These are phyloP conservation scores for Phytophthora fragariaefolia DNA, from an alignment of 352 stramenopile genomes.

Conservation along the genomic window DNA sequence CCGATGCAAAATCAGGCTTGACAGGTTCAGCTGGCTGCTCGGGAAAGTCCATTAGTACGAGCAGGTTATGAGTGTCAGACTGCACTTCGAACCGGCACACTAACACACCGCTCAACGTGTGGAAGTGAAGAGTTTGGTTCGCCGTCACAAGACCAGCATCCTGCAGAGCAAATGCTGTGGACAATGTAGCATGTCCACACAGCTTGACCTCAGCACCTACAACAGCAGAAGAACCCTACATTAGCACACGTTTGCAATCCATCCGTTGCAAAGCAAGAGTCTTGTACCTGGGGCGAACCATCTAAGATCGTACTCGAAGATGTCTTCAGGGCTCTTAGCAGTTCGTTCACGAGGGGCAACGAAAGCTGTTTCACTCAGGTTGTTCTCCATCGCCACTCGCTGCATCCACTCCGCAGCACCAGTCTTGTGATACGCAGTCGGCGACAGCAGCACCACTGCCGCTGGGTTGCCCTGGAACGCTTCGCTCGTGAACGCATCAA, in stretches of 20 bases:
- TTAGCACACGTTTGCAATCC: no score
- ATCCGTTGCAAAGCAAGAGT: no score
- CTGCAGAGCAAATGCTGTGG: slow-evolving; percentile 82
- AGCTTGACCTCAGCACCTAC: slow-evolving; percentile 80
- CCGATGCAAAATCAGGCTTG: slow-evolving; percentile 7
- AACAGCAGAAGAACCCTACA: no score
- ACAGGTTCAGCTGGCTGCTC: slow-evolving; percentile 20
- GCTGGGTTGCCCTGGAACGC: slow-evolving; percentile 91
- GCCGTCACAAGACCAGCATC: slow-evolving; percentile 49
- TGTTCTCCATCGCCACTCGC: slow-evolving; percentile 91
- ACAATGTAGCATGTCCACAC: slow-evolving; percentile 93
- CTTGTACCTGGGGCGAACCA: slow-evolving; percentile 69
- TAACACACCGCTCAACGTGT: slow-evolving; percentile 69
- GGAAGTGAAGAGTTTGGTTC: slow-evolving; percentile 63
- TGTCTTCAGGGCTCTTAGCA: neutral
- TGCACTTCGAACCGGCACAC: slow-evolving; percentile 39
- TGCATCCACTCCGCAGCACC: slow-evolving; percentile 58
- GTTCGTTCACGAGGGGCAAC: slow-evolving; percentile 41
- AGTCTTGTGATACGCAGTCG: slow-evolving; percentile 38
- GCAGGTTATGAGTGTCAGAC: slow-evolving; percentile 28
- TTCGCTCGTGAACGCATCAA: slow-evolving; percentile 74
- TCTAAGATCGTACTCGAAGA: slow-evolving; percentile 54
- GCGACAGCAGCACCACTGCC: slow-evolving; percentile 80
- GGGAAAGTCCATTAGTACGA: slow-evolving; percentile 75
- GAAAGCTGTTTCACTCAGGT: slow-evolving; percentile 94